Evolutionary conservation across 352 stramenopile species (phyloP), one percentile per base, ranked within the genome.

Genomic region (Phytopythium mirpurense): DNA sequence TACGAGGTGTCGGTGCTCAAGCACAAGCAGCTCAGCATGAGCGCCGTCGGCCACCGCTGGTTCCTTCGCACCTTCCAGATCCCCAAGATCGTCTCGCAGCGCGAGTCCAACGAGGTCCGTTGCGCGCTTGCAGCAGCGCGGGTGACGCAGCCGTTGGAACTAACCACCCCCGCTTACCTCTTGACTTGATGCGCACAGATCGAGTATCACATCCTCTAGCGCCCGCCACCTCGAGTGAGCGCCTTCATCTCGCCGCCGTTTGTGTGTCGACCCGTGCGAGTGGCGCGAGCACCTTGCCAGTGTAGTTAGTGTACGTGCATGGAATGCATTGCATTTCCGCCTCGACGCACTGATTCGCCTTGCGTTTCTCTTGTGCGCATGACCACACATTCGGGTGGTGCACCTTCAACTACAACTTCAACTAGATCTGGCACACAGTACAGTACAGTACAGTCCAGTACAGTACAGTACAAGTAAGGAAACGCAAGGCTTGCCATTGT

Each of bases 31-130:
- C 44, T 89, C 36, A 86, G 71, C 29, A 68, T 89, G 72, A 72
- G 57, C 23, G 75, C 78, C 0, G 75, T 87, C 11, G 73, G 69
- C 14, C 60, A 63, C 47, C 70, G 78, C 18, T 89, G 78, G 78
- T 83, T 87, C 54, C 59, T 89, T 38, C 75, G 78, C 23, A 84
- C 78, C 15, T 89, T 87, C 63, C 78, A 86, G 52, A 62, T 66
- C 24, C 75, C 75, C 19, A 86, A 83, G 56, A 61, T 89, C 43
- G 56, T 53, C 26, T 77, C 62, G 24, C 67, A 78, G 31, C 74
- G 74, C 56, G 75, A 87, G 58, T 87, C 78, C 10, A 89, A 89
- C 56, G 78, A 89, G 72, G 72, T 83, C 44, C 23, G 72, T 54
- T 3, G 16, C 26, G 14, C 26, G 8, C 10, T 37, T n/a, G n/a